Conservation (phyloP, 2,329 filamentous ascomycete genomes). For the Chaetomiaceae sp. region DNA sequence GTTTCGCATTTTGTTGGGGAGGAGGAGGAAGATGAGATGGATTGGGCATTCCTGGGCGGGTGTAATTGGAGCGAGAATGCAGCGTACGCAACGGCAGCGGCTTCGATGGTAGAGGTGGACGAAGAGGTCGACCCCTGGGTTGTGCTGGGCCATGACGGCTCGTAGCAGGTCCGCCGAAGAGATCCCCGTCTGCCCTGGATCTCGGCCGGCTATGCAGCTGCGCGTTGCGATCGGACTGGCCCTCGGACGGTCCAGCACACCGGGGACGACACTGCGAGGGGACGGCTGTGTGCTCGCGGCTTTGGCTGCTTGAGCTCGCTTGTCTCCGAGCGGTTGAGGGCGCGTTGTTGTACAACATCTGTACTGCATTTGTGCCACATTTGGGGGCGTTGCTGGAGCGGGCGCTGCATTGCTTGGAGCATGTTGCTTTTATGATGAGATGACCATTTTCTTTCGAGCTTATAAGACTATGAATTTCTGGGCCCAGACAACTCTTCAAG, state of each 20-base stretch:
- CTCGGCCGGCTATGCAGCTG: slow-evolving; percentile 21
- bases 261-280: background rate
- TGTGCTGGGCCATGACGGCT: slow-evolving; percentile 41
- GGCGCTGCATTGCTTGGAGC: slow-evolving; percentile 9
- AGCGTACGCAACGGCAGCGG: background rate
- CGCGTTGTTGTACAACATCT: slow-evolving; percentile 5
- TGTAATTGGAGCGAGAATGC: slow-evolving; percentile 11
- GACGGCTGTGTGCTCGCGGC: slow-evolving; percentile 22
- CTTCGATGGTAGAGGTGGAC: background rate
- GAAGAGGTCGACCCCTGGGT: slow-evolving; percentile 38
- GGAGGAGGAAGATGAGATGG: background rate
- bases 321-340: background rate
- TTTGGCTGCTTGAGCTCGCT: slow-evolving; percentile 21
- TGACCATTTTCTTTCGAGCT: background rate
- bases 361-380: background rate
- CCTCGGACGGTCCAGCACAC: slow-evolving; percentile 18
- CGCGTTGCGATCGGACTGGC: slow-evolving; percentile 26
- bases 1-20: background rate
- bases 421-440: background rate
- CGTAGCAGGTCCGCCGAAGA: slow-evolving; percentile 40
- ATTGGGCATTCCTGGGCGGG: slow-evolving; percentile 1
- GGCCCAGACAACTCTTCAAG: too few relatives aligned
- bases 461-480: background rate
- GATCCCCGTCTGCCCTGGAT: slow-evolving; percentile 27
- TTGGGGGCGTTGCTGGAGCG: background rate